These are phyloP conservation scores for Lactarius indigo DNA, from an alignment of 768 basidiomycete genomes.

Conservation along the genomic window DNA sequence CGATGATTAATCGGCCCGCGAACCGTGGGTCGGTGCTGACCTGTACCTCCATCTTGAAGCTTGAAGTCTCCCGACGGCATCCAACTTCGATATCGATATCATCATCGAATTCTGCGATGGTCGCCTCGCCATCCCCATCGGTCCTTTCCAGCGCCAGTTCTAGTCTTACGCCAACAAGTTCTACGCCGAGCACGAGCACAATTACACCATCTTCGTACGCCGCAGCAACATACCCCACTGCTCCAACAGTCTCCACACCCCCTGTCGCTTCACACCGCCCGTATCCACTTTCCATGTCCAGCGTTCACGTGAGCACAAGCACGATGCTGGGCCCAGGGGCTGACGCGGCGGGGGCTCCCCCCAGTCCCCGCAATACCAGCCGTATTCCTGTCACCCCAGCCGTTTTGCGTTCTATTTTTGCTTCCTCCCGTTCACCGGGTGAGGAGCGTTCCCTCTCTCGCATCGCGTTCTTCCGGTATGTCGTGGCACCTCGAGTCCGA, in stretches of 20 bases:
- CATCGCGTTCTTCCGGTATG: slow-evolving; percentile 80
- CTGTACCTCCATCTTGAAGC: not conserved
- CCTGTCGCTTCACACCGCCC: slow-evolving; percentile 15
- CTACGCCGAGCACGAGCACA: slow-evolving; percentile 20
- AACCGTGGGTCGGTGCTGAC: not conserved
- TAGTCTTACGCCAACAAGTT: slow-evolving; percentile 16
- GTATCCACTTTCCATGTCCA: slow-evolving; percentile 19
- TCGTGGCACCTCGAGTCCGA: not conserved
- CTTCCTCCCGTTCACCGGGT: slow-evolving; percentile 74
- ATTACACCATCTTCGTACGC: slow-evolving; percentile 23
- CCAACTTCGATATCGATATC: not conserved
- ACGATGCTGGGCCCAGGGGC: slow-evolving; percentile 11
- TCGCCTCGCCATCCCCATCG: slow-evolving; percentile 18
- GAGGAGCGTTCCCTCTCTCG: slow-evolving; percentile 84
- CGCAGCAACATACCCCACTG: not conserved
- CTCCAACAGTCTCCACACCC: slow-evolving; percentile 1
- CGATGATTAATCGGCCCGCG: not conserved
- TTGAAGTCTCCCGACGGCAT: not conserved
- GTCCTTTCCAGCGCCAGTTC: slow-evolving; percentile 20
- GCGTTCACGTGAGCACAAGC: slow-evolving; percentile 13
- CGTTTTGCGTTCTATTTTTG: slow-evolving; percentile 77
- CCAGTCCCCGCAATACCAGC: slow-evolving; percentile 44
- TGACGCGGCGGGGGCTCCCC: slow-evolving; percentile 36
- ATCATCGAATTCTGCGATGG: not conserved
- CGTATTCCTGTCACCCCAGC: slow-evolving; percentile 83